Base-by-base conservation (phyloP, 139 green algal species). In the Pycnococcus provasolii region DNA sequence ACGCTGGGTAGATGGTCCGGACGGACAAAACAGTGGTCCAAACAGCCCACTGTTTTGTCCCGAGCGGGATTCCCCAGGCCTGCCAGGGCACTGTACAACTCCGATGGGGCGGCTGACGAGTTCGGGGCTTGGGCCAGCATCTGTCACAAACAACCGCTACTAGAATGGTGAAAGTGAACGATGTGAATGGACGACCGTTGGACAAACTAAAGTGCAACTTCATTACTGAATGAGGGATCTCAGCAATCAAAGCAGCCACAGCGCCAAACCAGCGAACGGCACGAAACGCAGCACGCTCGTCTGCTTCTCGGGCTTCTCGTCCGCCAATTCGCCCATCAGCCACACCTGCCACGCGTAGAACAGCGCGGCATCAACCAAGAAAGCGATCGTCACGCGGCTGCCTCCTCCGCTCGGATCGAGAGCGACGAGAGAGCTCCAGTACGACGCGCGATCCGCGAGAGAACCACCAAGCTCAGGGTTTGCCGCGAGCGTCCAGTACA, bases 321-420 rank as follows among this genome's bases (percentile, higher is more conserved):
- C 53, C 13, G 48, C 67, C 37, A 66, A 6, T 42, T 66, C 42
- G 4, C 51, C 53, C 39, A 66, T 66, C 46, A 73, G 45, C 46
- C 45, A 67, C 26, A 42, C 53, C 39, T 73, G 67, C 67, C 67
- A 73, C 43, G 44, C 44, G 5, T 7, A 61, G 37, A 61, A 63
- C 4, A 73, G 39, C 26, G 42, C 45, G n/a, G 66, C 66, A 40
- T 73, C 67, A 5, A 59, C 57, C 9, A 59, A 15, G 43, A 73
- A 73, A 45, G 67, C 67, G 57, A 73, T 9, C 1, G 43, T 43
- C 4, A 73, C 57, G 2, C 67, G 48, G 11, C 11, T 11, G 48
- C 11, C 11, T 11, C 48, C 48, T 26, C 26, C 26, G 26, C 26
- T 26, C 26, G 26, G 52, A 42, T 64, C 53, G 2, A 11, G 4